Percentiles rank a stretch among this genome's conserved stretches.
These are phyloP conservation scores for Trametes hirsuta DNA, from an alignment of 1,284 basidiomycete genomes.

Conservation along the genomic window DNA sequence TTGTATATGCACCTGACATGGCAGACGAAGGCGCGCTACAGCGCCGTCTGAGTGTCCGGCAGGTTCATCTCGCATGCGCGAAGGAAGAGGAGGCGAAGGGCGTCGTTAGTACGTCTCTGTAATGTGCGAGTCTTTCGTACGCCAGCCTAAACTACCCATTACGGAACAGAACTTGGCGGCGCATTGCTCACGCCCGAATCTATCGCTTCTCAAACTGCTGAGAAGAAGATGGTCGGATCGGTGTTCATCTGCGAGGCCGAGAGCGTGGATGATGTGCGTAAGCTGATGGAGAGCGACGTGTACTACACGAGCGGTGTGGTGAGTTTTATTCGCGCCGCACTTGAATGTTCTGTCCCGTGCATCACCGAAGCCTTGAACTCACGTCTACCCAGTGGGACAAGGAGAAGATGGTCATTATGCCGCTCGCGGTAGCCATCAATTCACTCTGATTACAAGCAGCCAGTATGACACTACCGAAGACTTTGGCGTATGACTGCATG, in stretches of 20 bases:
- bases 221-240: constrained; percentile 36
- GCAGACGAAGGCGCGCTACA: constrained; percentile 38
- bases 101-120: constrained; percentile 32
- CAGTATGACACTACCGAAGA: no score
- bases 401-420: constrained; percentile 28
- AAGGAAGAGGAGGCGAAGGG: constrained; percentile 25
- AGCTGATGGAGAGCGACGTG: constrained; percentile 33
- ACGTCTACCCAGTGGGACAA: constrained; percentile 27
- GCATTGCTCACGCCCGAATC: constrained; percentile 34
- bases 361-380: neutral
- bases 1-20: constrained; percentile 45
- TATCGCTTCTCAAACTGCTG: constrained; percentile 18
- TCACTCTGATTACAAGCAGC: neutral
- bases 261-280: constrained; percentile 31
- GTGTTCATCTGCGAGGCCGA: constrained; percentile 35
- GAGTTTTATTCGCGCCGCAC: constrained; percentile 7
- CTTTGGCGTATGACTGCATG: no score
- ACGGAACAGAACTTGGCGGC: constrained; percentile 24
- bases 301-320: constrained; percentile 38
- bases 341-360: no score
- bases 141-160: no score
- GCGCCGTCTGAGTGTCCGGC: constrained; percentile 39
- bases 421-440: constrained; percentile 20
- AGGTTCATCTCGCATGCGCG: constrained; percentile 36
- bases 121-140: no score